Evolutionary conservation across 306 rosid species (phyloP), one percentile per base, ranked within the genome.

Genomic region (Crataegus laevigata): DNA sequence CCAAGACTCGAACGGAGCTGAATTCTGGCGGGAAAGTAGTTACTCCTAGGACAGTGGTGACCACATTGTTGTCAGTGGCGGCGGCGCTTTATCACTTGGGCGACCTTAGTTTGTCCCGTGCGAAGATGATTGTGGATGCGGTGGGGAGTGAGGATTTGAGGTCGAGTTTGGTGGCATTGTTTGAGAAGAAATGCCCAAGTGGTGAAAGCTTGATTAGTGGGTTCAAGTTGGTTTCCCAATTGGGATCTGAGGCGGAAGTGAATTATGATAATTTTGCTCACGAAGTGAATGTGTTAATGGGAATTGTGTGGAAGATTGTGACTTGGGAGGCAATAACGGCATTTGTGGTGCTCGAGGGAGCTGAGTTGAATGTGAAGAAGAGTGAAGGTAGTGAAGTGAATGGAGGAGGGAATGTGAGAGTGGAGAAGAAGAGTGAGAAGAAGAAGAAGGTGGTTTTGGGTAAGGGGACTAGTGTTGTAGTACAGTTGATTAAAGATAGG

Each of bases 371-470:
- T 75, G 93, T 63, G 30, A 84, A 84, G 81, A 71, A 82, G 83
- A 71, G 78, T 45, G 69, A 66, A 75, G 78, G 75, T 38, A 85
- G 73, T 78, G 79, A 34, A 65, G 91, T 52, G 15, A 83, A 76
- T 73, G 81, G 77, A 28, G 93, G 77, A 63, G 91, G 74, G 72
- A 57, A 65, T 69, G 77, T 69, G 28, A 90, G 80, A 71, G 88
- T 25, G 10, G 89, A 78, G 14, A 88, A 84, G 86, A 91, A 87
- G 79, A 75, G 77, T 40, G 88, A 85, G 77, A 88, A 85, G 96
- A 90, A 83, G 84, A 94, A 89, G 89, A 94, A 92, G 85, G 88
- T 73, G 70, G 86, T 85, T 28, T 78, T 92, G 78, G 97, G 96
- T 68, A 89, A 86, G 78, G 99, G 97, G 50, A 90, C 93, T 68